These are phyloP conservation scores for Trametes sp. DNA, from an alignment of 1,284 basidiomycete genomes.

Conservation along the genomic window DNA sequence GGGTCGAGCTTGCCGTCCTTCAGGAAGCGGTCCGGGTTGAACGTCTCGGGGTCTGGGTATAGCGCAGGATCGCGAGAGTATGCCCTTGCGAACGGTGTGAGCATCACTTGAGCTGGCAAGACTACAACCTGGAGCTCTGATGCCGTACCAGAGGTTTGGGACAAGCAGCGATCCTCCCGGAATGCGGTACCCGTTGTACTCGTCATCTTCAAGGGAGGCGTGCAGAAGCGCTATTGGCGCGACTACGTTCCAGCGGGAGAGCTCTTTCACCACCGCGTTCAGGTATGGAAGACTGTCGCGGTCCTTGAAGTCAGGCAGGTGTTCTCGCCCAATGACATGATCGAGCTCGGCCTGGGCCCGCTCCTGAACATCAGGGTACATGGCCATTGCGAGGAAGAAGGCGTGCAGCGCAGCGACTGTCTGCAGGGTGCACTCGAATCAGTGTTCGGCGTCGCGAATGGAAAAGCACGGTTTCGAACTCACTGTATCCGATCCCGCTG, in stretches of 20 bases:
- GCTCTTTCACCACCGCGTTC: conserved; percentile 42
- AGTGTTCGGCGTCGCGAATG: too few species aligned
- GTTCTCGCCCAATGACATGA: conserved; percentile 34
- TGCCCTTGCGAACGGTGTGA: neutral
- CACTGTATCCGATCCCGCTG: conserved; percentile 5
- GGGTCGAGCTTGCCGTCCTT: conserved; percentile 22
- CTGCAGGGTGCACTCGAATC: neutral
- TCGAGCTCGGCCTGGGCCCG: conserved; percentile 45
- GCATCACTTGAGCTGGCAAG: neutral
- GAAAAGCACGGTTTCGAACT: neutral
- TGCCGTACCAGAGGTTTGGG: conserved; percentile 10
- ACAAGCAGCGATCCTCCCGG: conserved; percentile 13
- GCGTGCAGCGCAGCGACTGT: conserved; percentile 16
- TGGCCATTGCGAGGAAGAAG: conserved; percentile 41
- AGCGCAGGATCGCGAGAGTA: conserved; percentile 22
- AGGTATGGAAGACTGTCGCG: conserved; percentile 39
- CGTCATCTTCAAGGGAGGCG: conserved; percentile 17
- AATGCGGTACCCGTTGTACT: conserved; percentile 20
- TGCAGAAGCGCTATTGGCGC: conserved; percentile 24
- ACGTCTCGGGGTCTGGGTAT: conserved; percentile 31
- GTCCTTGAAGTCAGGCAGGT: conserved; percentile 43
- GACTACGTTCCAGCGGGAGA: conserved; percentile 41
- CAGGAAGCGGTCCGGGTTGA: conserved; percentile 31
- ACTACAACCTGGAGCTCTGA: neutral
- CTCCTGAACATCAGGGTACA: conserved; percentile 39